Evolutionary conservation across 208 protist species (phyloP), one percentile per base, ranked within the genome.

Genomic region (Leishmania gerbilli): DNA sequence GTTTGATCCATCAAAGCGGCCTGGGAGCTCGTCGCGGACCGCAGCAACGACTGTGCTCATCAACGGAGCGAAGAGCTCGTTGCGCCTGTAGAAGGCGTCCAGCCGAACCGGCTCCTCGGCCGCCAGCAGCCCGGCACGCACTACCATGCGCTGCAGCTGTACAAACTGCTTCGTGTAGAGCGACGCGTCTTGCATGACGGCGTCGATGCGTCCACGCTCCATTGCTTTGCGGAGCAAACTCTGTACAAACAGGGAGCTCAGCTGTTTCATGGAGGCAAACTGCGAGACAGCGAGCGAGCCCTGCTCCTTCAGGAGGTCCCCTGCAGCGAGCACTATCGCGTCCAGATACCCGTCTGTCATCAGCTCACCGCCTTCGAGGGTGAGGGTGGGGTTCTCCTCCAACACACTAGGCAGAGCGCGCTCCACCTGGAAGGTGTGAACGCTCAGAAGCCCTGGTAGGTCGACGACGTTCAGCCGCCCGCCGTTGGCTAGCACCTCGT

Each of bases 161-260:
- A 96, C 93, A 87, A 94, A 96, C 78, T 90, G 84, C 51, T 51
- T 88, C 17, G 93, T 96, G 87, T 96, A 94, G n/a, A 95, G 79
- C 1, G 88, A 85, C 53, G 80, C 79, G 53, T 88, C 85, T 42
- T 94, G 81, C 79, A 90, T 71, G 5, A 95, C 85, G 15, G 90
- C 90, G 4, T 82, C 79, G 9, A 96, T 64, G 49, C 75, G 47
- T 0, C 88, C 83, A 7, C 84, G 82, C 11, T 77, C 78, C 27
- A 96, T 79, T 42, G 90, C 93, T 37, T 78, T 81, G 60, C 65
- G 86, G 6, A 96, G 82, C 56, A 96, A 31, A 0, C 87, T 64
- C 71, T 88, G 86, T 1, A 88, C 86, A 79, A 96, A 96, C 27
- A 82, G 68, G 5, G 91, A 96, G 71, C 83, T 94, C 62, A 96